Evolutionary conservation across 352 stramenopile genomes (phyloP).

Genomic region (Phytophthora cajani): DNA sequence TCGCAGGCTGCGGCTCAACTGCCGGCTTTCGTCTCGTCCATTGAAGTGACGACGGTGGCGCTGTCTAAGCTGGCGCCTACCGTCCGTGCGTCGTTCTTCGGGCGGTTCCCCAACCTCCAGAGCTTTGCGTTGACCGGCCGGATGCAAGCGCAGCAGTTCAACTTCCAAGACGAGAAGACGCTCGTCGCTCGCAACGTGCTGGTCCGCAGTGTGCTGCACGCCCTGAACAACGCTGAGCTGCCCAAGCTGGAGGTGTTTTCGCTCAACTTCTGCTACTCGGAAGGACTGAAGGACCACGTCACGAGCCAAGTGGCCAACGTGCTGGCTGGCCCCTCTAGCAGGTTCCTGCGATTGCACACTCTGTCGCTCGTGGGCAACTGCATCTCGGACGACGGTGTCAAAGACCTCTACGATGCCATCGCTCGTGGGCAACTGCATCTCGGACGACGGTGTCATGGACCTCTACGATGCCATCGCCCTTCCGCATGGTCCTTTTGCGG

Average conservation of each 20-base stretch:
- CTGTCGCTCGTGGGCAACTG: slow-evolving; percentile 59
- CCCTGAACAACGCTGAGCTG: slow-evolving; percentile 32
- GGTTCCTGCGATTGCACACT: slow-evolving; percentile 41
- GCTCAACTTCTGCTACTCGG: slow-evolving; percentile 56
- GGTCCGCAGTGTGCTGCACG: slow-evolving; percentile 40
- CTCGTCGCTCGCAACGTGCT: slow-evolving; percentile 51
- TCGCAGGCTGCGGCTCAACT: slow-evolving; percentile 36
- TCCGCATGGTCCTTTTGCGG: neutral
- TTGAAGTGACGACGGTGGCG: slow-evolving; percentile 37
- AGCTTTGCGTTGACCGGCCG: slow-evolving; percentile 42
- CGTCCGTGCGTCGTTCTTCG: slow-evolving; percentile 38
- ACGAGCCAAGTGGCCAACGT: slow-evolving; percentile 46
- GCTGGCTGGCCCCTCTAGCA: slow-evolving; percentile 33
- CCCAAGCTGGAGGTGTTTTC: slow-evolving; percentile 39
- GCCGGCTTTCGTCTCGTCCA: slow-evolving; percentile 42
- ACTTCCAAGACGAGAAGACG: slow-evolving; percentile 49
- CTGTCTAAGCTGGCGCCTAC: slow-evolving; percentile 30
- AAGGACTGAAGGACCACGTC: slow-evolving; percentile 58
- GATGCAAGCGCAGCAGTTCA: slow-evolving; percentile 46
- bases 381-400: slow-evolving; percentile 57
- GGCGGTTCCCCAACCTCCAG: slow-evolving; percentile 49
- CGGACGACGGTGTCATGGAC: slow-evolving; percentile 50
- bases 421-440: slow-evolving; percentile 62
- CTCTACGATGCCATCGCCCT: slow-evolving; percentile 45
- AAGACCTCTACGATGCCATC: too few relatives aligned